Evolutionary conservation across 345 rosid species (phyloP), one percentile per base, ranked within the genome.

Genomic region (Passiflora organensis): DNA sequence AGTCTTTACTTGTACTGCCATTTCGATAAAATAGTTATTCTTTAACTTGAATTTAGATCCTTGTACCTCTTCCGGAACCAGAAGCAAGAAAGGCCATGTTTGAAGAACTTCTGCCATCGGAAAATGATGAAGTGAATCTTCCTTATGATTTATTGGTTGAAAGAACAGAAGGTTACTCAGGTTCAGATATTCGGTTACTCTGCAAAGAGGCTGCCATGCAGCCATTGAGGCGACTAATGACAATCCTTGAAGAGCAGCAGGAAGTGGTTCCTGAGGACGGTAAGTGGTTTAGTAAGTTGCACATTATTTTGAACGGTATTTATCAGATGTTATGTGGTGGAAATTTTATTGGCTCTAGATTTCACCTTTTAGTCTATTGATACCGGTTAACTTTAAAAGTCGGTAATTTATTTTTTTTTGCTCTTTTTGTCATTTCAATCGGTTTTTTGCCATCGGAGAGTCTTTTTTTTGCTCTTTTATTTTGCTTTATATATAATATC

Each of bases 161-260:
- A 67, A 86, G 66, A 58, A 78, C 89, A 1, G 86, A 78, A 61
- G 94, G 99, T 39, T 93, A 61, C 66, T 93, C 99, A 1, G 99
- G 95, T 72, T 93, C 99, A 1, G 99, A 93, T 78, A 81, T 86
- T 60, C 69, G 96, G 43, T 72, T 93, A 59, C 73, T 93, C 52
- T 89, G 95, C 62, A 93, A 93, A 77, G 96, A 93, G 79, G 82
- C 91, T 32, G 94, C 96, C 0, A 93, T 93, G 96, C 99, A 86
- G 72, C 99, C 96, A 18, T 48, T 89, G 60, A 73, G 96, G 64
- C 91, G 96, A 42, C 48, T 91, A 46, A 77, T 93, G 85, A 47
- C 72, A 20, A 46, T 67, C 20, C 83, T 93, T 38, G 99, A 89
- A 72, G 77, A 74, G 70, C 63, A 60, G 32, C 65, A 50, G 58